phyloP scores from a whole-genome alignment of 176 grass and related monocot species.

The Oropetium thomaeum region DNA sequence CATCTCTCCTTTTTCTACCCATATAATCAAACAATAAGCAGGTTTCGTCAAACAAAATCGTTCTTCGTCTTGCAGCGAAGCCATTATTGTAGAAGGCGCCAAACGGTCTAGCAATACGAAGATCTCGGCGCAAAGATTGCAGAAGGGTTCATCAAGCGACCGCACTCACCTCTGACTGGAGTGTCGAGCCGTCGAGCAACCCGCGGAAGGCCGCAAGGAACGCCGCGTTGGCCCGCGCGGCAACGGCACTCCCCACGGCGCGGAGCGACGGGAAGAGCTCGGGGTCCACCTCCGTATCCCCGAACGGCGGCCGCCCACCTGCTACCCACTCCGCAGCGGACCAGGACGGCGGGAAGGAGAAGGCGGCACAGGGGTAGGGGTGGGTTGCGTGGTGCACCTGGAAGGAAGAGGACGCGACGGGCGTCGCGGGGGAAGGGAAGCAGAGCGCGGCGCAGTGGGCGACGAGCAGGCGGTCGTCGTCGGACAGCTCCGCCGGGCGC shows the following conservation, averaged over 20 bases:
- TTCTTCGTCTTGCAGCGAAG: neutral
- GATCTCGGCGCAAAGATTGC: neutral
- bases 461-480: conserved; percentile 56
- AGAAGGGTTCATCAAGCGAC: neutral
- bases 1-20: too few relatives aligned
- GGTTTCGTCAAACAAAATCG: neutral
- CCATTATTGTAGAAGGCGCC: neutral
- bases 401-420: conserved; percentile 39
- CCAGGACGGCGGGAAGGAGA: conserved; percentile 77
- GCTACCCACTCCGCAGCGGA: conserved; percentile 52
- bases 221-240: conserved; percentile 57
- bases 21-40: neutral
- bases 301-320: conserved; percentile 45
- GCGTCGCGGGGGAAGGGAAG: conserved; percentile 16
- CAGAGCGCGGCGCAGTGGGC: conserved; percentile 41
- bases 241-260: conserved; percentile 59
- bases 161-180: conserved; percentile 55
- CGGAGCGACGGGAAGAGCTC: conserved; percentile 72
- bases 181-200: conserved; percentile 40
- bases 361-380: conserved; percentile 57
- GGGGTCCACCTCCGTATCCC: conserved; percentile 67
- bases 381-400: conserved; percentile 49
- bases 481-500: conserved; percentile 29
- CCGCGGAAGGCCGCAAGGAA: conserved; percentile 65
- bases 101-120: neutral